These are phyloP conservation scores for Coemansia sp. DNA, from an alignment of 192 early-diverging fungal species.

Conservation along the genomic window DNA sequence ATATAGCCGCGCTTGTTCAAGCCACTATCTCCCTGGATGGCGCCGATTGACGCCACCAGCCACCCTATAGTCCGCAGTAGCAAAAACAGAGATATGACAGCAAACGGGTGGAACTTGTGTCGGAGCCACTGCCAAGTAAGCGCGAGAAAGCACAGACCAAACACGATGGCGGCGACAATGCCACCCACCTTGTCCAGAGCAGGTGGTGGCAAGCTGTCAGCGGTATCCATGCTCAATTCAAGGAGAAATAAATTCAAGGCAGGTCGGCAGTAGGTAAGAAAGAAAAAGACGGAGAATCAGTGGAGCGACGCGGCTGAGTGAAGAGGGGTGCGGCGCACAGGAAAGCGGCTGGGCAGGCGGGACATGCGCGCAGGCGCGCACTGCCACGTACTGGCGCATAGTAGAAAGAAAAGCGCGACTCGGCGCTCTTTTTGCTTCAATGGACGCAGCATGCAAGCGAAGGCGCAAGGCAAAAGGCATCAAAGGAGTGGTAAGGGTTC, in stretches of 20 bases:
- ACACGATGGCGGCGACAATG: slow-evolving; percentile 34
- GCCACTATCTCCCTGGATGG: slow-evolving; percentile 16
- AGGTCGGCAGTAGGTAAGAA: neutral
- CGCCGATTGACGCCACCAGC: slow-evolving; percentile 42
- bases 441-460: too few species aligned
- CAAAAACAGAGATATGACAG: slow-evolving; percentile 22
- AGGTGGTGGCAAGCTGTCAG: slow-evolving; percentile 22
- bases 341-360: too few species aligned
- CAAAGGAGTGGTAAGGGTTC: too few species aligned
- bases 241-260: slow-evolving; percentile 1
- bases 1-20: slow-evolving; percentile 47
- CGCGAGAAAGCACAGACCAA: slow-evolving; percentile 30
- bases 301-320: too few species aligned
- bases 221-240: slow-evolving; percentile 22
- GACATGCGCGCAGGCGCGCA: too few species aligned
- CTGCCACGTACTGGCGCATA: too few species aligned
- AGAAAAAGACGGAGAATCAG: neutral
- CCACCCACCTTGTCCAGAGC: slow-evolving; percentile 47
- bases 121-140: slow-evolving; percentile 40
- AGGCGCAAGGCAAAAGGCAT: too few species aligned
- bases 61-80: slow-evolving; percentile 41
- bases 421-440: too few species aligned
- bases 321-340: too few species aligned
- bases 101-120: slow-evolving; percentile 29
- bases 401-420: too few species aligned